Base-by-base conservation (phyloP, 495 filamentous ascomycete genomes). In the Neurospora sp. region DNA sequence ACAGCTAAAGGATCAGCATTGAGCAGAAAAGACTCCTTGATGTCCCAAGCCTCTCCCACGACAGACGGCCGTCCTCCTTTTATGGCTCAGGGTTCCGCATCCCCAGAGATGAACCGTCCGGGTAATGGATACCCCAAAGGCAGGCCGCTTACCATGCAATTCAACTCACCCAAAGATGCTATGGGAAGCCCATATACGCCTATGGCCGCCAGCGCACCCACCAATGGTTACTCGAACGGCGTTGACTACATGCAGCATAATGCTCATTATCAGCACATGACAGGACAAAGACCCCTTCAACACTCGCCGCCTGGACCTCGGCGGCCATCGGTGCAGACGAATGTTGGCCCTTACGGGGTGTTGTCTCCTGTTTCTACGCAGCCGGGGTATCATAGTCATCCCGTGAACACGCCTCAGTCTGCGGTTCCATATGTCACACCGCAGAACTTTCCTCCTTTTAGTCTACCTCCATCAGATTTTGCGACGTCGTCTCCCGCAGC, bases 1-100 rank as follows among this genome's bases (percentile, higher is more conserved):
- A 97, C 93, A n/a, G 94, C 94, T 73, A 91, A 94, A 77, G 96
- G 95, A 68, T 98, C 95, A 16, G 94, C 97, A 81, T 84, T 98
- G 69, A 94, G 94, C 83, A 91, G 94, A 74, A 97, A 96, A 79
- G 96, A 98, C 78, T 88, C 89, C 53, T 85, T 90, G 76, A 82
- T 90, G 75, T 87, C 88, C 75, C 89, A 89, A 78, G 81, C 82
- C 68, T 87, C 86, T 41, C 86, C 87, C 68, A 80, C 84, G 68
- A 77, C 82, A 65, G 85, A 84, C 73, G 75, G 77, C 74, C 84
- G 83, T 75, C 75, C 81, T 71, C 81, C 82, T 70, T 85, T 85
- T 76, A 78, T 80, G 61, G 75, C 80, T 31, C 74, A 79, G 22
- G 81, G 82, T 73, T 83, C 85, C 76, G 81, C 82, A 70, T 89